phyloP scores from a whole-genome alignment of 257 asterid genomes.

The Scutellaria barbata region DNA sequence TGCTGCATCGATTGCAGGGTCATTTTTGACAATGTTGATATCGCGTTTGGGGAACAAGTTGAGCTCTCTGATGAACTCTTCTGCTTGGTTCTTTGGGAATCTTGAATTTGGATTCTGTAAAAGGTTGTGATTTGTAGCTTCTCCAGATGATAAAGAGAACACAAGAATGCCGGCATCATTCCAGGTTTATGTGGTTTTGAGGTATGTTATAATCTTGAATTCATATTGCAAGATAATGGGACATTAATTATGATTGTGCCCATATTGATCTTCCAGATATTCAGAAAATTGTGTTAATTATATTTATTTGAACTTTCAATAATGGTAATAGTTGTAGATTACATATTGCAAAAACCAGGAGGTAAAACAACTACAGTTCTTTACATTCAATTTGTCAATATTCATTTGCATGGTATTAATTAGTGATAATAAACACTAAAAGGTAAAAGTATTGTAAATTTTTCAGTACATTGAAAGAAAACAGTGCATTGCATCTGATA shows the following conservation, averaged over 20 bases:
- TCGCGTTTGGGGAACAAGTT: constrained; percentile 57
- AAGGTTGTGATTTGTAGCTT: neutral
- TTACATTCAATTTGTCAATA: neutral
- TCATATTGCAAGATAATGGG: constrained; percentile 16
- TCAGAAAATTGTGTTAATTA: constrained; percentile 27
- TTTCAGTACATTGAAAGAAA: constrained; percentile 9
- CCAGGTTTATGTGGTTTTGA: constrained; percentile 2
- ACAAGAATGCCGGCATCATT: constrained; percentile 26
- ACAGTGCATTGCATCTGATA: constrained; percentile 3
- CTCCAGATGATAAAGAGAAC: constrained; percentile 18
- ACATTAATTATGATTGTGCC: neutral
- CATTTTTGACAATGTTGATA: constrained; percentile 39
- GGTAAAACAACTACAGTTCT: no score
- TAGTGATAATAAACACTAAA: no score
- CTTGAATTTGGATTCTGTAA: constrained; percentile 16
- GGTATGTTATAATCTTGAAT: neutral
- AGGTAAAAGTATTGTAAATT: no score
- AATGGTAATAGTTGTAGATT: no score
- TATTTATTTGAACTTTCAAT: neutral
- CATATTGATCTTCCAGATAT: constrained; percentile 5
- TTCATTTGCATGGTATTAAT: neutral
- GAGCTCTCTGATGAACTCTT: constrained; percentile 43
- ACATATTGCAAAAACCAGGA: no score
- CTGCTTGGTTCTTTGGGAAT: constrained; percentile 38
- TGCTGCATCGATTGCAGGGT: constrained; percentile 20